Conservation (phyloP, 169 alveolate species). For the Theileria parva region DNA sequence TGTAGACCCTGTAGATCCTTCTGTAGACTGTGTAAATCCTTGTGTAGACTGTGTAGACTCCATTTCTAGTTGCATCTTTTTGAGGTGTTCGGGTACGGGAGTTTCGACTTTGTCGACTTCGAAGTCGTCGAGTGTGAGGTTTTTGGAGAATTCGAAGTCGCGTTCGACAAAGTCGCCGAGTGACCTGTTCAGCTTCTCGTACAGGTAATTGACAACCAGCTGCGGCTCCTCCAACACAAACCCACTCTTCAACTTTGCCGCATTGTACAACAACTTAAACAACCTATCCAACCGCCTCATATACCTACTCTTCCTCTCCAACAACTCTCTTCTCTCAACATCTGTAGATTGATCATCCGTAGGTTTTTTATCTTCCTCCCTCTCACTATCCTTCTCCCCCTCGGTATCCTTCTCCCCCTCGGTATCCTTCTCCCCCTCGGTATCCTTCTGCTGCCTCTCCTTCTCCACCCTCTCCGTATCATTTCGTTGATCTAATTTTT, state of each 20-base stretch:
- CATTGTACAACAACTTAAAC: conserved; percentile 62
- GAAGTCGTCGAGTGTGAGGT: conserved; percentile 16
- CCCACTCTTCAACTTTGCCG: conserved; percentile 81
- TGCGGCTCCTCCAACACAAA: conserved; percentile 73
- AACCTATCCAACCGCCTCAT: conserved; percentile 11
- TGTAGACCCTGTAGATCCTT: no score
- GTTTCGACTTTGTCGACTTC: conserved; percentile 13
- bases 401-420: conserved; percentile 33
- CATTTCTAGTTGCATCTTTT: no score
- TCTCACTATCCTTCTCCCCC: conserved; percentile 1
- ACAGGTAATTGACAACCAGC: conserved; percentile 30
- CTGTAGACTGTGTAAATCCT: no score
- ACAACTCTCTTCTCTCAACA: neutral
- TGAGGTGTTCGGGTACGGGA: no score
- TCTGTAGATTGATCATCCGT: neutral
- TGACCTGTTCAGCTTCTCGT: conserved; percentile 29
- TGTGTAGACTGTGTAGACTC: no score
- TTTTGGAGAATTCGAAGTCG: neutral
- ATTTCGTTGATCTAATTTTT: neutral
- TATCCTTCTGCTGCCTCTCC: neutral
- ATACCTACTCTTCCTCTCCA: conserved; percentile 5
- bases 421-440: neutral
- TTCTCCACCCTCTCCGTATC: neutral
- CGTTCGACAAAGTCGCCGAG: conserved; percentile 19
- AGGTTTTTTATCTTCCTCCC: neutral